Base-by-base conservation (phyloP, 495 filamentous ascomycete genomes). In the Lasiosphaeria ovina region DNA sequence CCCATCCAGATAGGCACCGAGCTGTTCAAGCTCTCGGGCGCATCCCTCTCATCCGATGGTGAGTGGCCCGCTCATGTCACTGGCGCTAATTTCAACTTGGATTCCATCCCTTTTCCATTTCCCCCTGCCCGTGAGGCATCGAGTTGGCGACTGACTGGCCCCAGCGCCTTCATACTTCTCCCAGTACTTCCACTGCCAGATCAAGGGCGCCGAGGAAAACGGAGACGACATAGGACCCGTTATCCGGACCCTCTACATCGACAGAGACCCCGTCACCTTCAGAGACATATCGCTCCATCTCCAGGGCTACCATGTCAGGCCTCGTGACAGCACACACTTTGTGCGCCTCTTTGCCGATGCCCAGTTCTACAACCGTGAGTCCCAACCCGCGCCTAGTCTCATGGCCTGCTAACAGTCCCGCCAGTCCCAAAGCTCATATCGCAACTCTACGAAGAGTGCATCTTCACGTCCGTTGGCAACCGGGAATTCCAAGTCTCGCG, bases 131-230 rank as follows among this genome's bases (percentile, higher is more conserved):
- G 36, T 10, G 8, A 7, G 14, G 32, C 35, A n/a, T 47, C 4
- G 10, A 8, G 5, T 3, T 38, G 51, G 9, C 45, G 36, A 62
- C 72, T 71, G 52, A 68, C 64, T 10, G 12, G 24, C 33, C 35
- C 32, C 79, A 98, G 93, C 93, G 75, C 93, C 93, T 66, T 97
- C 94, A 61, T 98, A 97, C 73, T 97, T 98, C 74, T 96, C 94
- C 24, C 88, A 89, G 62, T 97, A 92, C 76, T 98, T 98, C 77
- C 84, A 86, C 58, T 88, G 89, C 62, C 93, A 97, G 74, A 70
- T 98, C 16, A 82, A 82, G 54, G 72, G 75, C 57, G 81, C 83
- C 51, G 78, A 84, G 57, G 81, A 79, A n/a, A 74, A 81, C 60
- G 82, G 82, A 60, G 78, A 83, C 58, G 80, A 83, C 60, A 49